These are phyloP conservation scores for Cryptococcus floricola DNA, from an alignment of 1,284 basidiomycete genomes.

Conservation along the genomic window DNA sequence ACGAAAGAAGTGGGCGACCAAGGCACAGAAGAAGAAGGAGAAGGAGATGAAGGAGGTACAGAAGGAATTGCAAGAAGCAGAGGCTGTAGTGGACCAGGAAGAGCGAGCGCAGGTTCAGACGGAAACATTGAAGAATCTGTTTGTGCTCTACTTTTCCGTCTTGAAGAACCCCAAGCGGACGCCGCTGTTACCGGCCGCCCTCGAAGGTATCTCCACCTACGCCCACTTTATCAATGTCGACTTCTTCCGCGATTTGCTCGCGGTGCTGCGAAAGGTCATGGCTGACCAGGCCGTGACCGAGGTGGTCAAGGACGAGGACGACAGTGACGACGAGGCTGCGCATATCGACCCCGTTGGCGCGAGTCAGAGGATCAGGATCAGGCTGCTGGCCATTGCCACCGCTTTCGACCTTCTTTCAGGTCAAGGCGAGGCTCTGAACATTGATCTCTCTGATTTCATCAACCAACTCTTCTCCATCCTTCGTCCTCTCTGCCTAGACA, in stretches of 20 bases:
- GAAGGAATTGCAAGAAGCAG: constrained; percentile 87
- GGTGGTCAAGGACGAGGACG: constrained; percentile 47
- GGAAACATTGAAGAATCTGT: constrained; percentile 95
- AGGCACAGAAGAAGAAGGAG: constrained; percentile 73
- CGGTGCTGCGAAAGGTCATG: constrained; percentile 77
- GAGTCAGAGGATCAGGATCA: constrained; percentile 57
- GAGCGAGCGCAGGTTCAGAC: constrained; percentile 84
- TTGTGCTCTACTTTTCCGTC: constrained; percentile 95
- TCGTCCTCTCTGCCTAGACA: constrained; percentile 52
- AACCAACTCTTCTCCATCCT: constrained; percentile 54
- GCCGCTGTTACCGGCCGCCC: constrained; percentile 77
- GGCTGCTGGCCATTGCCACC: constrained; percentile 83
- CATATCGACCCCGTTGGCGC: constrained; percentile 32
- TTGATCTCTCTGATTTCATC: constrained; percentile 89
- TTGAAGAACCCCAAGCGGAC: constrained; percentile 82
- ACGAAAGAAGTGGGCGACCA: constrained; percentile 68
- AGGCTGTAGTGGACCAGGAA: constrained; percentile 89
- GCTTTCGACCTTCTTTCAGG: constrained; percentile 94
- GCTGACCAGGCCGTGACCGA: constrained; percentile 52
- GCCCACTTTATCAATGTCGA: constrained; percentile 97
- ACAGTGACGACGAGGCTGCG: constrained; percentile 47
- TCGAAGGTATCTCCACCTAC: constrained; percentile 88
- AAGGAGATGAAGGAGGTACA: constrained; percentile 82
- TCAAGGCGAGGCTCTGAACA: constrained; percentile 96
- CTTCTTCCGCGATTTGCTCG: constrained; percentile 94